Evolutionary conservation across 73 alveolate genomes (phyloP).

Genomic region (Paramecium biaurelia): DNA sequence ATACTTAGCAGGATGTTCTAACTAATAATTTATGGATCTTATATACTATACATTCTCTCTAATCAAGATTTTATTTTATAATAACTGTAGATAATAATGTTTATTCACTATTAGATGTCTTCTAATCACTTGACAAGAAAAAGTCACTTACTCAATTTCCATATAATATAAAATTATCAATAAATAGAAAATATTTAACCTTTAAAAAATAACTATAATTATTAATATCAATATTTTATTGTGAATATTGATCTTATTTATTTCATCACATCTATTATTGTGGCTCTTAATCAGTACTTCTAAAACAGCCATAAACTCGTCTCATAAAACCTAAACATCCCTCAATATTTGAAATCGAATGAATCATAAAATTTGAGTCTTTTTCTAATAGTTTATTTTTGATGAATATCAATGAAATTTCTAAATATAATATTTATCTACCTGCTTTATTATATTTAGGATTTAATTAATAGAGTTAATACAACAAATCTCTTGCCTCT

Average conservation of each 20-base stretch:
- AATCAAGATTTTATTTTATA: neutral
- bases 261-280: no score
- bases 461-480: neutral
- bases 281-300: no score
- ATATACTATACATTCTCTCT: conserved; percentile 8
- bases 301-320: no score
- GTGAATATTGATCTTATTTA: no score
- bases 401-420: neutral
- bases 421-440: neutral
- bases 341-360: no score
- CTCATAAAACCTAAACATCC: no score
- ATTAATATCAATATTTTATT: no score
- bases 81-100: neutral
- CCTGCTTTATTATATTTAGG: neutral
- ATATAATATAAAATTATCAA: neutral
- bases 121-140: neutral
- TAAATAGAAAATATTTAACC: neutral
- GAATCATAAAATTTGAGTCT: no score
- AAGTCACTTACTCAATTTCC: conserved; percentile 3
- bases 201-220: neutral
- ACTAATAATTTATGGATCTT: neutral
- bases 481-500: neutral
- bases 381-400: neutral
- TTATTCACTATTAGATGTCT: conserved; percentile 21
- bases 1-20: neutral